Base-by-base conservation (phyloP, 1,284 basidiomycete species). In the Veloporphyrellus conicus region DNA sequence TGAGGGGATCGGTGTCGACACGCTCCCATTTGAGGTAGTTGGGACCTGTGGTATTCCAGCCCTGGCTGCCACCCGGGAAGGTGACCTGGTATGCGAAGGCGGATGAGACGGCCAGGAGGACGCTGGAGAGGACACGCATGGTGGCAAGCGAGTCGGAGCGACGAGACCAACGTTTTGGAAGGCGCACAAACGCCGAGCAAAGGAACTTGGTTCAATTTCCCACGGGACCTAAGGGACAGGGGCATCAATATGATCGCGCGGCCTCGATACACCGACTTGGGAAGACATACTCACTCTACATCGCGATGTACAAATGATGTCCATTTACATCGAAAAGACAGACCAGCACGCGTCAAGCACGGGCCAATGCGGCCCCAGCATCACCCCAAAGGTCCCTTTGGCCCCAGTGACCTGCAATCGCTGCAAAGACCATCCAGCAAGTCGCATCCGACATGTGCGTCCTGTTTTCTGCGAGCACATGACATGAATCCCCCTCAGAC, bases 321-420 rank as follows among this genome's bases (percentile, higher is more conserved):
- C 27, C 32, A 29, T 44, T 42, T 60, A 62, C 41, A 56, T 31
- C 28, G 4, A 41, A 25, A 25, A 29, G 11, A 40, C 6, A 20
- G 18, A 34, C 33, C 45, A 40, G 14, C 9, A 15, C 16, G 33
- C n/a, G 7, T 58, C 50, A 66, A 46, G 63, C 49, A 49, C 56
- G 49, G 41, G 58, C 62, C 47, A 82, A 57, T 49, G 68, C 66
- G 33, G 67, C 70, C 56, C 84, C 82, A 10, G 86, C 84, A 61
- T 93, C 88, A 59, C 76, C 74, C 82, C 91, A 89, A 37, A 97
- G 68, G 65, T 97, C 94, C 47, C 71, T 75, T 69, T 97, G 93
- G 18, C 79, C 86, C 93, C 93, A 97, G 1, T 87, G 72, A 10
- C 78, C 81, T 19, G 79, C 76, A 25, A 97, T 72, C 3, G 81